Evolutionary conservation across 2,329 filamentous ascomycete genomes (phyloP), one percentile per base, ranked within the genome.

Genomic region (Simplicillium sp.): DNA sequence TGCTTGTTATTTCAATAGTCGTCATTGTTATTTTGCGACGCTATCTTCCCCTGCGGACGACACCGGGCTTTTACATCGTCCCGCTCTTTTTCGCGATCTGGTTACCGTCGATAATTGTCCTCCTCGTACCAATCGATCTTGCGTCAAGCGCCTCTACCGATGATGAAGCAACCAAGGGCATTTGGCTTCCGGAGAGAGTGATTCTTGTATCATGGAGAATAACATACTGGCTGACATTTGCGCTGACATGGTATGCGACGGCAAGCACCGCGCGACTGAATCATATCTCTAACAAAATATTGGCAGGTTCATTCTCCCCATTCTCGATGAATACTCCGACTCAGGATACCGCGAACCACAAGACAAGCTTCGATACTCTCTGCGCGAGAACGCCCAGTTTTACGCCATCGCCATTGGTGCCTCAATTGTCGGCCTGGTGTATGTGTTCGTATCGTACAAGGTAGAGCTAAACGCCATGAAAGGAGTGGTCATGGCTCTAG

Each of bases 21-120:
- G 87, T 92, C 44, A 75, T 98, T 34, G 71, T 96, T 16, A 80
- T 97, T 47, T 71, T 96, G 44, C 84, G 92, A 54, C 81, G 87
- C 67, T 98, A 89, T 64, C 77, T 98, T 9, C 90, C 90, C 3
- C 73, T 98, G 29, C 87, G 92, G 50, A 80, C 83, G 7, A 97
- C 92, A 1, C 90, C 92, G 1, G 86, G 82, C 44, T 96, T 94
- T 62, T 80, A 97, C 38, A 74, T 88, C 38, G 75, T 96, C 2
- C 90, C 92, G 29, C 87, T 98, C 46, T 98, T 98, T 67, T 84
- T 98, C 50, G 87, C 90, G n/a, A 75, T 98, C 51, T 89, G 87
- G 56, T 77, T 98, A 6, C 94, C 92, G 11, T 87, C 87, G 36
- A 89, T 85, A 60, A 90, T 94, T 54, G 79, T 97, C 17, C 71